A percentile compares a stretch with the other conserved stretches of the same genome.
These are phyloP conservation scores for Phialophora macrospora DNA, from an alignment of 2,329 filamentous ascomycete genomes.

Conservation along the genomic window DNA sequence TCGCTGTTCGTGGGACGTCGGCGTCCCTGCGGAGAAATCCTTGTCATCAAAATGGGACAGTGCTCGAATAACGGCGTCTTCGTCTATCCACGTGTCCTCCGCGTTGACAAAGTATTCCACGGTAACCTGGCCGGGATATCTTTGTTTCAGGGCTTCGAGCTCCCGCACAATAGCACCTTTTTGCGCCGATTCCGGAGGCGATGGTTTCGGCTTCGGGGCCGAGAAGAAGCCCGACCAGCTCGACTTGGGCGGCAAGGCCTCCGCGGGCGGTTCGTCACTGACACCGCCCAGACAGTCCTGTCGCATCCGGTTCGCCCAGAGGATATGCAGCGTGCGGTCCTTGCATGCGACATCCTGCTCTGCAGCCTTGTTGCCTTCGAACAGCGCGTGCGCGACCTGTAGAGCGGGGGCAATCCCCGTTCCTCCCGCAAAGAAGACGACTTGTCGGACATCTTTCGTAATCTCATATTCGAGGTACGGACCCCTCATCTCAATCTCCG, in stretches of 20 bases:
- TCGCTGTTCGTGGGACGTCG: conserved; percentile 54
- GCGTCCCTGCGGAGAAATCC: conserved; percentile 33
- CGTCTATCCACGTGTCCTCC: conserved; percentile 70
- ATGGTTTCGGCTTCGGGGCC: conserved; percentile 19
- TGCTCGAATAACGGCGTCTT: conserved; percentile 53
- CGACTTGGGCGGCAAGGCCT: conserved; percentile 32
- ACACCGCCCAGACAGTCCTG: conserved; percentile 69
- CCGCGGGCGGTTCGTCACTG: conserved; percentile 51
- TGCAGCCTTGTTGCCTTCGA: conserved; percentile 47
- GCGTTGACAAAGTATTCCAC: conserved; percentile 84
- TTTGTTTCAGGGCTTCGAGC: conserved; percentile 65
- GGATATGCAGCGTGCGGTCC: conserved; percentile 65
- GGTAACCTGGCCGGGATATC: conserved; percentile 61
- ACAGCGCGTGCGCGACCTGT: conserved; percentile 72
- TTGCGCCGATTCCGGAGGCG: conserved; percentile 27
- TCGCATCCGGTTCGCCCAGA: conserved; percentile 78
- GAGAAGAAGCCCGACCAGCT: conserved; percentile 31
- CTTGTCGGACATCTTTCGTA: conserved; percentile 58
- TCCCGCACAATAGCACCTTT: conserved; percentile 61
- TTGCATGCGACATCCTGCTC: conserved; percentile 38
- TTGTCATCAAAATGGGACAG: conserved; percentile 31
- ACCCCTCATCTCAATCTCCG: conserved; percentile 75
- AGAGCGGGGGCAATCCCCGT: conserved; percentile 91
- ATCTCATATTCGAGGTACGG: conserved; percentile 72
- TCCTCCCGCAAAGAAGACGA: conserved; percentile 88